Percentiles rank a stretch among this genome's conserved stretches.
These are phyloP conservation scores for Umbellularia californica DNA, from an alignment of 164 flowering plant species.

Conservation along the genomic window DNA sequence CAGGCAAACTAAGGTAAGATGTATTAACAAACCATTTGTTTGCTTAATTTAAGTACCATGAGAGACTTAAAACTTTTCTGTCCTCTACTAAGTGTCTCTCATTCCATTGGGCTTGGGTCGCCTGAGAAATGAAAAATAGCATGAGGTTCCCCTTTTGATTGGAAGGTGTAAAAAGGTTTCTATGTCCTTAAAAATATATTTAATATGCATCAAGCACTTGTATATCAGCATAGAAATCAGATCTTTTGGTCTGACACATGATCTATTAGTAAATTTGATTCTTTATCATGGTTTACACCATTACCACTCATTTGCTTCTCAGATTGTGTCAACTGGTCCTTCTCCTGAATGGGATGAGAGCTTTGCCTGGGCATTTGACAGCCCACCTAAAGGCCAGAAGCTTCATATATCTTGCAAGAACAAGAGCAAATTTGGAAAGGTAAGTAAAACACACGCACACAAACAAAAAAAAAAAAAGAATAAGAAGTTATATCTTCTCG, in stretches of 20 bases:
- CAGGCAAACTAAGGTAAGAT: conserved; percentile 71
- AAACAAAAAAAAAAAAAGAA: neutral
- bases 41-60: too few species aligned
- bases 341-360: conserved; percentile 95
- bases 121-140: neutral
- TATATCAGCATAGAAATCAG: neutral
- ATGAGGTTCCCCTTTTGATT: too few species aligned
- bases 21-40: neutral
- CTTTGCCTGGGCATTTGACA: conserved; percentile 91
- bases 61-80: too few species aligned
- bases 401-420: conserved; percentile 98
- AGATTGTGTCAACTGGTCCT: conserved; percentile 93
- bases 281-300: too few species aligned
- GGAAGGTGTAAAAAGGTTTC: too few species aligned
- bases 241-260: neutral
- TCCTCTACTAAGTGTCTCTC: too few species aligned
- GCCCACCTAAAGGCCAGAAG: conserved; percentile 98
- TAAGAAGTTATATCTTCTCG: neutral
- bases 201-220: neutral
- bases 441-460: too few species aligned
- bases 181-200: too few species aligned
- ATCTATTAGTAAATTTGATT: too few species aligned
- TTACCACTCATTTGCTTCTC: conserved; percentile 9
- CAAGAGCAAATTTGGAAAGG: conserved; percentile 99
- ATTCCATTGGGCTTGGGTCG: neutral